Evolutionary conservation across 2,329 filamentous ascomycete genomes (phyloP).

Genomic region (Epichloe festucae): DNA sequence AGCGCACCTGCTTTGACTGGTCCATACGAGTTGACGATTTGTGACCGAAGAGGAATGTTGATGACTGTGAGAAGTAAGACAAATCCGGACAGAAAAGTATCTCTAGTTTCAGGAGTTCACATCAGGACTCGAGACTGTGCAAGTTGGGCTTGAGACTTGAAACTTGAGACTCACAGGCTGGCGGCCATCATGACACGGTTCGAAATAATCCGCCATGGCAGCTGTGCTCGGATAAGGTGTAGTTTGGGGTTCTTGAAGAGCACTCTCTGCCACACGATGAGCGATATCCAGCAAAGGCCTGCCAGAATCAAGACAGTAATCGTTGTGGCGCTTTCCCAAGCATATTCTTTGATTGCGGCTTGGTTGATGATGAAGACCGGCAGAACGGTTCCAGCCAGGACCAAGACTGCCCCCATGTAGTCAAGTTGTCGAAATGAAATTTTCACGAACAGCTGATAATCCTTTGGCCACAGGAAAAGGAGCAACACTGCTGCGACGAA

Average conservation of each 20-base stretch:
- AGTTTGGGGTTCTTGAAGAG: constrained; percentile 6
- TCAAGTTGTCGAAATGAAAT: constrained; percentile 37
- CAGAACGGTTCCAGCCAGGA: constrained; percentile 10
- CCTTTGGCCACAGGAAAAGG: constrained; percentile 34
- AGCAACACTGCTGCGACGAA: constrained; percentile 32
- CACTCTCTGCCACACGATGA: constrained; percentile 10
- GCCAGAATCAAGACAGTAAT: constrained; percentile 8
- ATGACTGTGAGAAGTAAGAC: constrained; percentile 11
- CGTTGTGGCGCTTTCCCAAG: constrained; percentile 10
- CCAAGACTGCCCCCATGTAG: constrained; percentile 31
- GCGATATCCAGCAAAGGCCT: constrained; percentile 9
- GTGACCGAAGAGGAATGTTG: constrained; percentile 12
- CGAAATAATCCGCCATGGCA: constrained; percentile 10
- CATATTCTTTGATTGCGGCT: constrained; percentile 10
- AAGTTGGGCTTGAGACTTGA: too few species aligned
- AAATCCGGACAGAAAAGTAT: constrained; percentile 11
- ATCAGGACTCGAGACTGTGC: too few species aligned
- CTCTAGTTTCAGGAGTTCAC: neutral
- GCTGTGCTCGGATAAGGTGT: constrained; percentile 8
- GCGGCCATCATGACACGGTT: constrained; percentile 10
- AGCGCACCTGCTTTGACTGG: constrained; percentile 12
- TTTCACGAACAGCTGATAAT: constrained; percentile 24
- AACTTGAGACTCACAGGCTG: constrained; percentile 4
- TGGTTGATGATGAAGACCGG: constrained; percentile 14
- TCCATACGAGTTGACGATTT: constrained; percentile 12